Evolutionary conservation across 148 eudicot species (phyloP), one percentile per base, ranked within the genome.

Genomic region (Silene latifolia): DNA sequence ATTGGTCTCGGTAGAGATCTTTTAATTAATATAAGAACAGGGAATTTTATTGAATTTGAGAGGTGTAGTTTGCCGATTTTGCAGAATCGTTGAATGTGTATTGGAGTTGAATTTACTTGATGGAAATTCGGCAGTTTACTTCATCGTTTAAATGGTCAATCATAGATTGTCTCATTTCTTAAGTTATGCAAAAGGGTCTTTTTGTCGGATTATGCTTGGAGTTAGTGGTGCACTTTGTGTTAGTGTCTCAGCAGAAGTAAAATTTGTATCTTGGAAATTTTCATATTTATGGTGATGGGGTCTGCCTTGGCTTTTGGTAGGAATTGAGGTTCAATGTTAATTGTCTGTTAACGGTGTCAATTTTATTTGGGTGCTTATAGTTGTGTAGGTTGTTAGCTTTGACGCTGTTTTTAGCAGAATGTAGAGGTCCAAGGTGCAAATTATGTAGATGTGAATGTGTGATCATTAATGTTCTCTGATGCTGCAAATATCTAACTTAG

Each of bases 231-330:
- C 57, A 68, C 1, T 68, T 12, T 21, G 7, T 69, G 8, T 11
- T n/a, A 20, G 25, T 4, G 71, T 19, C 15, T 20, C n/a, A 67
- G 7, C 24, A 46, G 4, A 11, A 19, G 15, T 67, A 4, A 42
- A 42, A 42, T 47, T 21, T 47, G 29, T 11, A 21, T 47, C 4
- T 11, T 13, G 57, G 27, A 20, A 20, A 20, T 21, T 23, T 68
- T 20, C 72, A 13, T 47, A 2, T 7, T 9, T 59, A 17, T 19
- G 63, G 24, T 20, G 63, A 59, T 59, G 63, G 25, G 9, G 48
- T 63, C 67, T 63, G 42, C 67, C 39, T 5, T 63, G 42, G 19
- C 27, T 24, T 65, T 65, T 65, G 48, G 69, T 19, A 35, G 69
- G 35, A 35, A 15, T 8, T 13, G 14, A 35, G 23, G 48, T 8